Conservation (phyloP, 2,329 filamentous ascomycete species). For the Ambrosiella xylebori region DNA sequence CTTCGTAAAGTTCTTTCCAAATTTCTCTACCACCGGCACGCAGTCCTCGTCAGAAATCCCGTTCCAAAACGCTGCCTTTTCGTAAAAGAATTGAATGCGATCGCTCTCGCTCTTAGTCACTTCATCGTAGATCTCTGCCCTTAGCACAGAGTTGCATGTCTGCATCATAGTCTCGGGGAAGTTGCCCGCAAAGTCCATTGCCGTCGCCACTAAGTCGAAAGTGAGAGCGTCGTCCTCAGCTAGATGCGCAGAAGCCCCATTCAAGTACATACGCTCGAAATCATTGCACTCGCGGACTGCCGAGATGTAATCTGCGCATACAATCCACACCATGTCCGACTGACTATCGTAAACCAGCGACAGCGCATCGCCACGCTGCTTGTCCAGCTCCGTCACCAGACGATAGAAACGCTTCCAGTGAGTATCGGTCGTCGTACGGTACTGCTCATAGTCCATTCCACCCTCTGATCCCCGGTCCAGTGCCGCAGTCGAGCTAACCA, state of each 20-base stretch:
- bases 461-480: constrained; percentile 44
- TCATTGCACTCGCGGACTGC: constrained; percentile 64
- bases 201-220: constrained; percentile 50
- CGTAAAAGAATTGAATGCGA: constrained; percentile 61
- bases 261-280: constrained; percentile 50
- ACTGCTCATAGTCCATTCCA: constrained; percentile 58
- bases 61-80: constrained; percentile 59
- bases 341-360: constrained; percentile 57
- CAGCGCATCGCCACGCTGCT: constrained; percentile 65
- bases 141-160: constrained; percentile 48
- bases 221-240: constrained; percentile 36
- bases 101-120: constrained; percentile 52
- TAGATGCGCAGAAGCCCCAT: constrained; percentile 23
- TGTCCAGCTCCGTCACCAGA: constrained; percentile 70
- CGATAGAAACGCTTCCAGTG: constrained; percentile 89
- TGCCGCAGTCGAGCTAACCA: constrained; percentile 51
- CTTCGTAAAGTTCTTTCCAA: constrained; percentile 48
- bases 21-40: constrained; percentile 45
- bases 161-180: constrained; percentile 54
- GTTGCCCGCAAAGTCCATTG: constrained; percentile 49
- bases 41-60: constrained; percentile 72
- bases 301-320: constrained; percentile 67
- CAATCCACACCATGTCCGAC: constrained; percentile 61
- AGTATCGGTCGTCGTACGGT: constrained; percentile 53
- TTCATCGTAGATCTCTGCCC: constrained; percentile 58